Evolutionary conservation across 306 rosid genomes (phyloP).

Genomic region (Purshia tridentata): DNA sequence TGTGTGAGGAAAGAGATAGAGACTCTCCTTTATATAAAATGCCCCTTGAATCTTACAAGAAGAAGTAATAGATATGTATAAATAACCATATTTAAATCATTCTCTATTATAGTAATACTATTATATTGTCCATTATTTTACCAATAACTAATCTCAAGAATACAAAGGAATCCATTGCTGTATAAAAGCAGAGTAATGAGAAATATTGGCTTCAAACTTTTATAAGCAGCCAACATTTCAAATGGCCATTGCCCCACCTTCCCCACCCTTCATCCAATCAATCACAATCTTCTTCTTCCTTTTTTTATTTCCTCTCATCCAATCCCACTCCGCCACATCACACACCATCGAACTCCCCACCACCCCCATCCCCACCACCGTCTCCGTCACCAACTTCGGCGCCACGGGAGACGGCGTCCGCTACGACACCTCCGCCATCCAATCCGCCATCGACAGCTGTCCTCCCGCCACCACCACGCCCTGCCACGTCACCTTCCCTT

Average conservation of each 20-base stretch:
- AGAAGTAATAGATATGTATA: no score
- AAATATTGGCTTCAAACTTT: background rate
- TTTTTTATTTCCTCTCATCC: constrained; percentile 28
- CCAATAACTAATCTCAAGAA: no score
- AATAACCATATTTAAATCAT: no score
- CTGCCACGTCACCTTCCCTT: constrained; percentile 65
- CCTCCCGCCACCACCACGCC: constrained; percentile 18
- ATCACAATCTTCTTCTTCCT: background rate
- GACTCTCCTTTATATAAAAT: no score
- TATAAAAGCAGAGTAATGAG: background rate
- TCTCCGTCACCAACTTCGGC: constrained; percentile 69
- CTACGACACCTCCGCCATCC: constrained; percentile 81
- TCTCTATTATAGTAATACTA: no score
- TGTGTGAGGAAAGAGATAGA: no score
- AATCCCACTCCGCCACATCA: constrained; percentile 38
- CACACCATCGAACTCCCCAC: background rate
- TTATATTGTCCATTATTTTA: no score
- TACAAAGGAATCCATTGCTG: no score
- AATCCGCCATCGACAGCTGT: constrained; percentile 76
- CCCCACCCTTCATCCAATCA: background rate
- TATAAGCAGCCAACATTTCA: background rate
- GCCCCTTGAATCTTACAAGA: no score
- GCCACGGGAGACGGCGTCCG: constrained; percentile 69
- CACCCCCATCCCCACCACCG: constrained; percentile 20
- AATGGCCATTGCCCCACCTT: background rate